Base-by-base conservation (phyloP, 2,329 filamentous ascomycete genomes). In the Sclerotinia spermophila region DNA sequence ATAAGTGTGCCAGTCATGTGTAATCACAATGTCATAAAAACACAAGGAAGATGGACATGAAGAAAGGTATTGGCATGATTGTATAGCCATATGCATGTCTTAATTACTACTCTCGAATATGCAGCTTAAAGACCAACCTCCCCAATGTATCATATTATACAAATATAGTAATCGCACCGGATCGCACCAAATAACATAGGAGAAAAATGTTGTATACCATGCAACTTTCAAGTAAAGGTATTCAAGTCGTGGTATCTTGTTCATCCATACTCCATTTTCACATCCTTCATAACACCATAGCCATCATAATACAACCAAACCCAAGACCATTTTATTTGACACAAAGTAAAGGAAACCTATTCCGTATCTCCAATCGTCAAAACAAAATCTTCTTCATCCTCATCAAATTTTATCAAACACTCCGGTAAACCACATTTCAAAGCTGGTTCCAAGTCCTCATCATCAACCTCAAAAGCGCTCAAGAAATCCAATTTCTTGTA, bases 401-500 rank as follows among this genome's bases (percentile, higher is more conserved):
- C 83, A 21, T 77, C 76, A 45, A 70, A 72, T 35, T 67, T 81
- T 78, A 71, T 77, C 76, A 76, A 64, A 78, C 73, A 76, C 30
- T 79, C 74, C 19, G 76, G 76, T 48, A 79, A 68, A 4, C 61
- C 71, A 27, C 77, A 77, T 56, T 75, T 72, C 27, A 79, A 69
- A 7, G 74, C 75, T 8, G 73, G 73, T 60, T 78, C 77, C 53
- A 75, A 64, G n/a, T 84, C 82, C 10, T 85, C 83, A 5, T 83
- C 83, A 33, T 83, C 81, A 5, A 79, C 78, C 35, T 88, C 84
- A 75, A 90, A 90, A 33, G 89, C 87, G 21, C 84, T 85, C 59
- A 88, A 79, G 75, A 89, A 89, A 3, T 84, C 82, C 0, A 87
- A 85, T 35, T 81, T 83, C 60, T 80, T 78, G 66, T 78, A 79